Conservation (phyloP, 768 basidiomycete genomes). For the Mycena belliarum region DNA sequence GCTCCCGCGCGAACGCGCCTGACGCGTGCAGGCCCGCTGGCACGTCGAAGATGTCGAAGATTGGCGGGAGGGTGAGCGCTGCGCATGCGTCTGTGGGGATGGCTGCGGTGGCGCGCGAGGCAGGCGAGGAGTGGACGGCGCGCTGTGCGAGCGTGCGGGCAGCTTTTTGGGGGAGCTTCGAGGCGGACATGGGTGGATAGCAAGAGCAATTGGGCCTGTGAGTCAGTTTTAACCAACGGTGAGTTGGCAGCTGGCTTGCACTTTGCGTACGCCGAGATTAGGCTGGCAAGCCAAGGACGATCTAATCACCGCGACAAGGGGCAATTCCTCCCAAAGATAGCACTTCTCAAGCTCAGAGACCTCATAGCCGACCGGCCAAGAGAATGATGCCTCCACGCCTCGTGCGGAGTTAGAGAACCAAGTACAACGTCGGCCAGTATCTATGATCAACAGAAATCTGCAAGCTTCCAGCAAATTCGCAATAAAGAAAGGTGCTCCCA, state of each 20-base stretch:
- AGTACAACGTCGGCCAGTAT: background rate
- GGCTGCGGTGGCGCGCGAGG: too few species aligned
- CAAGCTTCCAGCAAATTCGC: background rate
- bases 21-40: background rate
- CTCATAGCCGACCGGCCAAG: background rate
- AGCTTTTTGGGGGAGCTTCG: background rate
- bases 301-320: conserved; percentile 2
- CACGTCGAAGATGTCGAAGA: conserved; percentile 15
- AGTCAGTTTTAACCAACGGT: background rate
- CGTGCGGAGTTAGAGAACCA: conserved; percentile 3
- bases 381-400: background rate
- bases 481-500: background rate
- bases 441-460: background rate
- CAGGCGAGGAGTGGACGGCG: background rate
- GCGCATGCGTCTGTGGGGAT: conserved; percentile 1
- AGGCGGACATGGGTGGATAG: background rate
- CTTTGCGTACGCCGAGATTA: background rate
- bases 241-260: background rate
- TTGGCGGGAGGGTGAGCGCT: background rate
- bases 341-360: too few species aligned
- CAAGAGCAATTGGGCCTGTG: background rate
- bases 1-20: background rate
- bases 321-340: background rate
- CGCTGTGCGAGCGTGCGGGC: conserved; percentile 1
- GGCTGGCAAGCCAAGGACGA: background rate